phyloP scores from a whole-genome alignment of 192 early-diverging fungal genomes.

The Pecoramyces ruminantium region DNA sequence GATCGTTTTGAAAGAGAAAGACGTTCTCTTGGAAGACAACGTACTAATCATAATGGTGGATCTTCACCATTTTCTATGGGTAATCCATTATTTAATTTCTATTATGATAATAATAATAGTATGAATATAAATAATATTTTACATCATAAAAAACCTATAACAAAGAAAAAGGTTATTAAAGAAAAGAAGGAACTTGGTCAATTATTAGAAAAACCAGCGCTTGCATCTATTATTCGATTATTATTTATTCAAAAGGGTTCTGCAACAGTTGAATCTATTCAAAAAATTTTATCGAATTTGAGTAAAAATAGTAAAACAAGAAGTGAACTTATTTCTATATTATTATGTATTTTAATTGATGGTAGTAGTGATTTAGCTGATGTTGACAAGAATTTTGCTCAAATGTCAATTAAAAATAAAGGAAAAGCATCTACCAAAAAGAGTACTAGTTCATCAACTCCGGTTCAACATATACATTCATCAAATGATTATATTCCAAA shows the following conservation, averaged over 20 bases:
- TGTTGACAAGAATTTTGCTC: conserved; percentile 60
- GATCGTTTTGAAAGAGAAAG: conserved; percentile 54
- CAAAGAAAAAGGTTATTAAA: conserved; percentile 7
- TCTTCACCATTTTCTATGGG: not conserved
- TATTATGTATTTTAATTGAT: conserved; percentile 71
- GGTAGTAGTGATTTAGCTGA: conserved; percentile 54
- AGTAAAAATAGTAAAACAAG: conserved; percentile 80
- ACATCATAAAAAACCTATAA: conserved; percentile 8
- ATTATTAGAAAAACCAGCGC: conserved; percentile 61
- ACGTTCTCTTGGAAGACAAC: conserved; percentile 11
- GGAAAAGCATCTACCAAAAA: conserved; percentile 17
- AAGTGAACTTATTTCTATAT: conserved; percentile 62
- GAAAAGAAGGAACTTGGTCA: conserved; percentile 50
- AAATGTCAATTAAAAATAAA: conserved; percentile 45
- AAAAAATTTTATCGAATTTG: conserved; percentile 47
- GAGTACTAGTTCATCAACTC: conserved; percentile 3
- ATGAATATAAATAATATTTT: not conserved
- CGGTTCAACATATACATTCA: conserved; percentile 8
- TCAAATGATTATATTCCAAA: conserved; percentile 55
- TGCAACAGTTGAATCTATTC: conserved; percentile 24
- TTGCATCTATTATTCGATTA: conserved; percentile 69
- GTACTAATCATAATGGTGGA: not conserved
- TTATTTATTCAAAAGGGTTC: conserved; percentile 53
- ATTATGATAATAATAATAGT: not conserved
- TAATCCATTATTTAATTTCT: not conserved